Evolutionary conservation across 1,284 basidiomycete species (phyloP), one percentile per base, ranked within the genome.

Genomic region (Melampsora allii-populina): DNA sequence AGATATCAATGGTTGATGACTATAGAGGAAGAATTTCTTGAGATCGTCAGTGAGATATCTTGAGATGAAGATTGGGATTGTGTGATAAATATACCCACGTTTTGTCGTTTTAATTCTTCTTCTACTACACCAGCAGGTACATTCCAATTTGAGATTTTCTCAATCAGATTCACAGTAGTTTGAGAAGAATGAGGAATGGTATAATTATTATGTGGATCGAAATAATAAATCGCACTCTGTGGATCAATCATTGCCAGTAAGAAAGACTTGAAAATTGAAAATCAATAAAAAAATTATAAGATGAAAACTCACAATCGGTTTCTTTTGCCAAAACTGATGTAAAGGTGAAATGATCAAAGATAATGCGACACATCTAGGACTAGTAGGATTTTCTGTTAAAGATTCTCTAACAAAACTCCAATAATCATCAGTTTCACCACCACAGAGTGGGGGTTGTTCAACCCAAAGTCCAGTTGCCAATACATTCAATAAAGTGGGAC

Each of bases 1-100:
- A 89, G 78, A 98, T 92, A 82, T 98, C 95, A 80, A 98, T 97
- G n/a, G 94, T 98, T 0, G 93, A 90, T 7, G 91, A 93, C 91
- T 93, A 78, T 50, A 24, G n/a, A 53, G 3, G 1, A 21, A 53
- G 56, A 67, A 29, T 14, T 21, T 21, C 5, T 63, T 31, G 17
- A 42, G 10, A 61, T 46, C n/a, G 46, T 66, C 58, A 63, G 61
- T 64, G n/a, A 36, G 10, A n/a, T n/a, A n/a, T n/a, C n/a, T n/a
- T n/a, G n/a, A n/a, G n/a, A n/a, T n/a, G n/a, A n/a, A n/a, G n/a
- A n/a, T n/a, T n/a, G n/a, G n/a, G n/a, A n/a, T n/a, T n/a, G n/a
- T n/a, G n/a, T n/a, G n/a, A n/a, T n/a, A n/a, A n/a, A n/a, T n/a
- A n/a, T n/a, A n/a, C n/a, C 85, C 82, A 95, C 94, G 82, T 94